Base-by-base conservation (phyloP, 2,329 filamentous ascomycete genomes). In the Spiromastix sp. region DNA sequence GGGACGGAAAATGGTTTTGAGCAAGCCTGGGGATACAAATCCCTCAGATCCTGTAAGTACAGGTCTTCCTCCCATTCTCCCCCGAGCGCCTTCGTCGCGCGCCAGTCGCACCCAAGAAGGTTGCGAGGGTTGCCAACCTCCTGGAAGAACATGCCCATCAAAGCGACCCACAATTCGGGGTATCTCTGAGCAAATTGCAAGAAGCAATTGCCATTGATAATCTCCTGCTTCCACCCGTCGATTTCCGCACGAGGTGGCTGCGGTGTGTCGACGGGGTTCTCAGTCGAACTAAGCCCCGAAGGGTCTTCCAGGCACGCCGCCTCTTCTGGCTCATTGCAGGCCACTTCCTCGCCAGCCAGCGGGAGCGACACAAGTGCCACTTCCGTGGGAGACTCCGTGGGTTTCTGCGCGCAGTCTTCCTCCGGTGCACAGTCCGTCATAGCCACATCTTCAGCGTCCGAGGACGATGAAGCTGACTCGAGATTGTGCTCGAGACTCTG, bases 81-180 rank as follows among this genome's bases (percentile, higher is more conserved):
- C 12, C 6, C n/a, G 38, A 37, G 27, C 2, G 15, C 17, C 19
- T 22, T 34, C 22, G 8, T 8, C 7, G 29, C 30, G 16, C 32
- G n/a, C 7, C 11, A 5, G 15, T 27, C 22, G 4, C 22, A 17
- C 17, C 34, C 18, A 17, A 40, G 34, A 20, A 30, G 26, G 25
- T 18, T 32, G 12, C 27, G 20, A 19, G 38, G 26, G 21, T 40
- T 28, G 18, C 38, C 20, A 3, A 28, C 29, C 33, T 40, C 33
- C 7, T 31, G 13, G 19, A 40, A 40, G 25, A 36, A 40, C 24
- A 36, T 15, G 7, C 38, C 38, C 26, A 31, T 30, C 19, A 37
- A 18, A 11, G 16, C 28, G 19, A 37, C 38, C 31, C 38, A 37
- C 20, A 30, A n/a, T 3, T 13, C 19, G 7, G 34, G 38, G 11